Base-by-base conservation (phyloP, 2,329 filamentous ascomycete species). In the Zymoseptoria pseudotritici region DNA sequence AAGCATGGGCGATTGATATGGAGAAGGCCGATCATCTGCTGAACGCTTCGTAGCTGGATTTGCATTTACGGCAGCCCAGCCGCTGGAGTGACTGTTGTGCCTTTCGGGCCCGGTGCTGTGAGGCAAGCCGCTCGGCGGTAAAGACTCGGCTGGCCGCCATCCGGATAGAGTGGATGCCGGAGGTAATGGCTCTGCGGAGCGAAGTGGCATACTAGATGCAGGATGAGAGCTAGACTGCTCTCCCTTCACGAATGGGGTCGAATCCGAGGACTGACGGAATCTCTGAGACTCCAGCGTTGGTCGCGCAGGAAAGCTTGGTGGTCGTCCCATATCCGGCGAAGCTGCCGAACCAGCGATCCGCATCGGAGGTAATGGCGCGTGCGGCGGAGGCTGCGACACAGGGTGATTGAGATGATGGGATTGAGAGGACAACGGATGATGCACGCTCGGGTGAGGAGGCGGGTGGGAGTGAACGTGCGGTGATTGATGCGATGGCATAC, bases 1-100 rank as follows among this genome's bases (percentile, higher is more conserved):
- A 6, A 73, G 61, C 24, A 65, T 62, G 7, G 68, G 64, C 4
- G 66, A 64, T 56, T 70, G 61, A 66, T 70, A 64, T 65, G 70
- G 59, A 53, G 70, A 69, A 10, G 51, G 52, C 53, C 59, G 71
- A 13, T 75, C 72, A 21, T 74, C 68, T n/a, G 73, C 73, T 36
- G 74, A 66, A 2, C 78, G 74, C 62, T 80, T 80, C 2, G 68
- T 65, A 6, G 71, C 70, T 46, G 73, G 67, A 57, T 75, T 77
- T 50, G 75, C 68, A 20, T 80, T 80, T 20, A 79, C 73, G 5
- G 77, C 70, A 1, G 76, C 74, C 78, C 78, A 80, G 17, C 76
- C 76, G 53, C 66, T 73, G 13, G 63, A 57, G 21, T 61, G 55
- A 46, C 51, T 58, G n/a, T 26, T 56, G 19, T 42, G 50, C 10